phyloP scores from a whole-genome alignment of 257 asterid genomes.

The Galeopsis tetrahit region DNA sequence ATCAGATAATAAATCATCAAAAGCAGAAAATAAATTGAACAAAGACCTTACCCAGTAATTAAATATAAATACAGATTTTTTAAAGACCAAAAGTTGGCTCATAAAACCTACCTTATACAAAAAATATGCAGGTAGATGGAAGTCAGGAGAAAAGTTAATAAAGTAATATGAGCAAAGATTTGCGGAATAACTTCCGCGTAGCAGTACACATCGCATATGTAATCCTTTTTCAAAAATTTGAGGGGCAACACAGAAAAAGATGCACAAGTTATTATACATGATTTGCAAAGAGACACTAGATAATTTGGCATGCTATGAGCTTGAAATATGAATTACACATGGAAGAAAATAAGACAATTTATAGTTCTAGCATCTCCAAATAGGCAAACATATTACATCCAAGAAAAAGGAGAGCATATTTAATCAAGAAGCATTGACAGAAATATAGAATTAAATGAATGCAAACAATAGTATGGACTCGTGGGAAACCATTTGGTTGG shows the following conservation, averaged over 20 bases:
- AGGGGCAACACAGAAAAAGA: slow-evolving; percentile 8
- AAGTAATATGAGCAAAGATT: slow-evolving; percentile 18
- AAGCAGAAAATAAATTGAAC: slow-evolving; percentile 18
- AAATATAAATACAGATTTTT: slow-evolving; percentile 21
- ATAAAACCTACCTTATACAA: slow-evolving; percentile 11
- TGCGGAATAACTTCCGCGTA: slow-evolving; percentile 11
- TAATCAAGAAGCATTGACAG: slow-evolving; percentile 4
- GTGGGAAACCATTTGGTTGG: slow-evolving; percentile 26
- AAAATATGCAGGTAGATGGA: slow-evolving; percentile 2
- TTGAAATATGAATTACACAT: slow-evolving; percentile 22
- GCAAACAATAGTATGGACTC: slow-evolving; percentile 20
- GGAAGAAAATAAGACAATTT: slow-evolving; percentile 17
- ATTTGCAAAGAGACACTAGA: slow-evolving; percentile 16
- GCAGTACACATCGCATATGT: neutral
- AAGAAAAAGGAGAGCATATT: neutral
- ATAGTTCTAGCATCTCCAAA: slow-evolving; percentile 26
- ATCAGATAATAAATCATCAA: slow-evolving; percentile 32
- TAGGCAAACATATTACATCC: slow-evolving; percentile 14
- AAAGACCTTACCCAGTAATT: slow-evolving; percentile 20
- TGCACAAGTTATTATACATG: slow-evolving; percentile 7
- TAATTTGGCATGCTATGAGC: slow-evolving; percentile 23
- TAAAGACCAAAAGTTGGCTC: slow-evolving; percentile 21
- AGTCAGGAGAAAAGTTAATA: slow-evolving; percentile 19
- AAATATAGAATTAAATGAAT: slow-evolving; percentile 1
- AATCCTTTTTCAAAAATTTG: neutral